phyloP scores from a whole-genome alignment of 352 stramenopile species.

The Phytophthora melonis region DNA sequence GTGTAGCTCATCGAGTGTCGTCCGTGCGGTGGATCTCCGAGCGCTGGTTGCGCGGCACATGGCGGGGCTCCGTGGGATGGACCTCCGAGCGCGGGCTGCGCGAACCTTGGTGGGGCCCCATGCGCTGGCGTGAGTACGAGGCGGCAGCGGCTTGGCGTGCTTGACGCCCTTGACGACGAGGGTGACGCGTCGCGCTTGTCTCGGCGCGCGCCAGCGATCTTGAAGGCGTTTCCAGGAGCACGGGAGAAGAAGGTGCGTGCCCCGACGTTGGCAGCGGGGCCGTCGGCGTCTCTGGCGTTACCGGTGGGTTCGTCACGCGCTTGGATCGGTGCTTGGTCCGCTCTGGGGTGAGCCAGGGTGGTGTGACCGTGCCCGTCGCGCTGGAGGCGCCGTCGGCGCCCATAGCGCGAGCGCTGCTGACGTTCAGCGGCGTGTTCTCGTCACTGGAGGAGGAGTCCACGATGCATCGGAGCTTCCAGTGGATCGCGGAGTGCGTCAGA shows the following conservation, averaged over 20 bases:
- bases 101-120: no score
- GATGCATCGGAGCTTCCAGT: neutral
- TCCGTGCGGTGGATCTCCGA: no score
- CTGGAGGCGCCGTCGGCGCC: neutral
- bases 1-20: no score
- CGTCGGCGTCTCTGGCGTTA: no score
- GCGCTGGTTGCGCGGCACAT: no score
- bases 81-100: no score
- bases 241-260: neutral
- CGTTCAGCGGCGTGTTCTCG: conserved; percentile 6
- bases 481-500: neutral
- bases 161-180: no score
- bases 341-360: neutral
- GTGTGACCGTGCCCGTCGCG: neutral
- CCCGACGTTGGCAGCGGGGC: neutral
- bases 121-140: no score
- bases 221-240: neutral
- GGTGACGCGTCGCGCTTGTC: no score
- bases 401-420: neutral
- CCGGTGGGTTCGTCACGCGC: neutral
- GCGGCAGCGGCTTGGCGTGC: no score
- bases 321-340: neutral
- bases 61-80: no score
- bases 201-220: no score
- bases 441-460: neutral